Evolutionary conservation across 225 moss, liverwort and hornwort species (phyloP).

Genomic region (Anthoceros angustus): DNA sequence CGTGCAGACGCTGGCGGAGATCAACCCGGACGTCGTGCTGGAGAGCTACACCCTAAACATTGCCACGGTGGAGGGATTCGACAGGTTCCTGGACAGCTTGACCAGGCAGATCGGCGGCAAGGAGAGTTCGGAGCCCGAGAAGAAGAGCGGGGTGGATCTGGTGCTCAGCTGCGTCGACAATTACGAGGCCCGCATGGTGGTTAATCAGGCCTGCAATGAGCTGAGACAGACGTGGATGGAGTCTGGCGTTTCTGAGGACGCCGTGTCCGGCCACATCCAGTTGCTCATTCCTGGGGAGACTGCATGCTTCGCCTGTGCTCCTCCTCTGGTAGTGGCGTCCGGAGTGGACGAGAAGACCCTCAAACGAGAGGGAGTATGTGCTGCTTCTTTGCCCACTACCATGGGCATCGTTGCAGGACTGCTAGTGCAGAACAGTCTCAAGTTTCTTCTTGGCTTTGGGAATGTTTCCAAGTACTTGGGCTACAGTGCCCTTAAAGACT

Average conservation of each 20-base stretch:
- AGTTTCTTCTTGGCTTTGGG: conserved; percentile 74
- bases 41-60: conserved; percentile 99
- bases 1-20: conserved; percentile 78
- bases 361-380: conserved; percentile 94
- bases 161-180: conserved; percentile 98
- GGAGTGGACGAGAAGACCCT: conserved; percentile 94
- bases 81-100: conserved; percentile 63
- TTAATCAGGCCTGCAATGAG: conserved; percentile 99
- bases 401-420: conserved; percentile 97
- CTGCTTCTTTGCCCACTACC: conserved; percentile 92
- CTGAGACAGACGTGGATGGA: conserved; percentile 98
- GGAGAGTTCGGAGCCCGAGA: conserved; percentile 28
- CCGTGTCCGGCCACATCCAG: conserved; percentile 95
- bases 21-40: conserved; percentile 89
- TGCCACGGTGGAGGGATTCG: conserved; percentile 79
- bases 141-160: conserved; percentile 69
- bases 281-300: conserved; percentile 94
- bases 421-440: conserved; percentile 74
- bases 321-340: conserved; percentile 93
- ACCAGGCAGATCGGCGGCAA: conserved; percentile 31
- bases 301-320: conserved; percentile 97
- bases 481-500: conserved; percentile 91
- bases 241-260: conserved; percentile 98
- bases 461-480: conserved; percentile 80
- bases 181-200: conserved; percentile 97